These are phyloP conservation scores for Dendrobium catenatum DNA, from an alignment of 106 monocot species.

Conservation along the genomic window DNA sequence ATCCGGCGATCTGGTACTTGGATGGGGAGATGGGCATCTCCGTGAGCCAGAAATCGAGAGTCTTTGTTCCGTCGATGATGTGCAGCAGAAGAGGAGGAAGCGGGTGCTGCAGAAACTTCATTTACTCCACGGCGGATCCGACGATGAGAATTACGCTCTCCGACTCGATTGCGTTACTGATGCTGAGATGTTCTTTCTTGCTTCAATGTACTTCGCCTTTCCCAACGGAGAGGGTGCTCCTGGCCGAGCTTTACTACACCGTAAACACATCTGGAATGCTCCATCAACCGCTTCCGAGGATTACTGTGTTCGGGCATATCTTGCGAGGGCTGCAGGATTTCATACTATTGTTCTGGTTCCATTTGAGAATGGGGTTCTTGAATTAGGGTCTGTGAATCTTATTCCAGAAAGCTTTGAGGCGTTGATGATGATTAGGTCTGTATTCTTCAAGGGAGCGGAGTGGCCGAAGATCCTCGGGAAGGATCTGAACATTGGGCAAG, in stretches of 20 bases:
- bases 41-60: conserved; percentile 22
- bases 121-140: conserved; percentile 25
- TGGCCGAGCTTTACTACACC: conserved; percentile 37
- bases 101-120: conserved; percentile 64
- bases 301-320: conserved; percentile 44
- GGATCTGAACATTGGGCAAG: conserved; percentile 20
- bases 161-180: conserved; percentile 64
- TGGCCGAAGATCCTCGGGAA: conserved; percentile 48
- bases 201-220: conserved; percentile 91
- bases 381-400: conserved; percentile 39
- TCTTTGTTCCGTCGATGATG: background rate
- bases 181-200: conserved; percentile 74
- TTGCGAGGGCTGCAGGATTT: conserved; percentile 53
- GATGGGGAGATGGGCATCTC: conserved; percentile 82
- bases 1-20: conserved; percentile 39
- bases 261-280: conserved; percentile 57
- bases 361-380: conserved; percentile 54
- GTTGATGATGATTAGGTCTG: conserved; percentile 19
- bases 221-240: conserved; percentile 56
- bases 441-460: conserved; percentile 12
- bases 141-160: conserved; percentile 52
- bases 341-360: conserved; percentile 59
- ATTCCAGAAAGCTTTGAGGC: conserved; percentile 32
- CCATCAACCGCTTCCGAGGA: conserved; percentile 19
- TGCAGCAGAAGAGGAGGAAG: conserved; percentile 42